Percentiles rank a stretch among this genome's conserved stretches.
phyloP scores from a whole-genome alignment of 2,329 filamentous ascomycete species.

The Ophiostoma pallidulum region DNA sequence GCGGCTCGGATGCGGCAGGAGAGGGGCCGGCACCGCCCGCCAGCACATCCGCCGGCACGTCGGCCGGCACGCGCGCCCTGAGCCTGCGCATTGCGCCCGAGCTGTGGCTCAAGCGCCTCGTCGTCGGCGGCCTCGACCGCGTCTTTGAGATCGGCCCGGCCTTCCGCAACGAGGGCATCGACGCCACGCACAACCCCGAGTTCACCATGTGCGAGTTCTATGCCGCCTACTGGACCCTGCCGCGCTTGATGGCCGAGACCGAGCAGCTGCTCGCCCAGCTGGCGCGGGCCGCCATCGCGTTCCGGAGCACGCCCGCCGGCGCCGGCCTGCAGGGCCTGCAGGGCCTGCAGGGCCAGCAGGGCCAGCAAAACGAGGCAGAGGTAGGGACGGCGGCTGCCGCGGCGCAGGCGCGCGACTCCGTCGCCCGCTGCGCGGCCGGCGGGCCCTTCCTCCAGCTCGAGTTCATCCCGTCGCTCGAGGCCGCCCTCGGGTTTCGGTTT shows the following conservation, averaged over 20 bases:
- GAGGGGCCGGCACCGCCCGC: too few species aligned
- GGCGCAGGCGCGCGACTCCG: background rate
- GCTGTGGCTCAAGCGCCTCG: constrained; percentile 84
- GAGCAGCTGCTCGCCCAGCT: constrained; percentile 56
- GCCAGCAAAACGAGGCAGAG: background rate
- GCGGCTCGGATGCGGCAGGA: too few species aligned
- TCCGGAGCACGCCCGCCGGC: constrained; percentile 18
- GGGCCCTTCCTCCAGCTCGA: constrained; percentile 58
- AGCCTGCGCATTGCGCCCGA: constrained; percentile 86
- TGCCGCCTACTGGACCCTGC: constrained; percentile 68
- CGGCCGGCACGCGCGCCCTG: constrained; percentile 29
- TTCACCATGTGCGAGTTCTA: constrained; percentile 99
- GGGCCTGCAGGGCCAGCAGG: too few species aligned
- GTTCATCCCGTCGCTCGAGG: constrained; percentile 73
- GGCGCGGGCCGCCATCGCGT: constrained; percentile 33
- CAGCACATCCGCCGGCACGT: background rate
- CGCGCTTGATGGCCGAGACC: constrained; percentile 66
- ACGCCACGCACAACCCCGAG: constrained; percentile 89
- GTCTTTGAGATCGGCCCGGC: constrained; percentile 89
- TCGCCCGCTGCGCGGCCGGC: constrained; percentile 7
- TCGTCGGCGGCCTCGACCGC: constrained; percentile 77
- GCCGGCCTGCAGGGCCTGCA: background rate
- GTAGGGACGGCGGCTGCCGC: too few species aligned
- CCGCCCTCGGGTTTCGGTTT: constrained; percentile 52
- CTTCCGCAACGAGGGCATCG: constrained; percentile 89